These are phyloP conservation scores for Papiliotrema terrestris DNA, from an alignment of 1,284 basidiomycete genomes.

Conservation along the genomic window DNA sequence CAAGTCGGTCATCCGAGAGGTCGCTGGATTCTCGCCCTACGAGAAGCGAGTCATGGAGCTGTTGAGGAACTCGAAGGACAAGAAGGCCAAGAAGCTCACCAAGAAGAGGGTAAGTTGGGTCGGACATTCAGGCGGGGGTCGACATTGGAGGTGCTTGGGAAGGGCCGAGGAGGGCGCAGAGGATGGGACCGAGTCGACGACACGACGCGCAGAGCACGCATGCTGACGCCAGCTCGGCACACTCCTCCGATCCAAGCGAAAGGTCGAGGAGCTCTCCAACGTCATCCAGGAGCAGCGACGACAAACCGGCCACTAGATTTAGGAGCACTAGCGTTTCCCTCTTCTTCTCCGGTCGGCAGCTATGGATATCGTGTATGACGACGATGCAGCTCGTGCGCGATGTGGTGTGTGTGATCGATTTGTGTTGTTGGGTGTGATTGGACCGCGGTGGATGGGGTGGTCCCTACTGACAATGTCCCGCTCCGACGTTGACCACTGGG, in stretches of 20 bases:
- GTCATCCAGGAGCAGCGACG: slow-evolving; percentile 69
- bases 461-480: no score
- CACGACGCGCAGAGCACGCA: slow-evolving; percentile 2
- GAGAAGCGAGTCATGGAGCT: slow-evolving; percentile 98
- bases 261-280: slow-evolving; percentile 86
- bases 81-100: slow-evolving; percentile 95
- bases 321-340: background rate
- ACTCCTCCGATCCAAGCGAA: slow-evolving; percentile 92
- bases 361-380: background rate
- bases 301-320: slow-evolving; percentile 49
- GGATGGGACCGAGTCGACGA: background rate
- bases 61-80: slow-evolving; percentile 99
- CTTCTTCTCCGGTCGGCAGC: background rate
- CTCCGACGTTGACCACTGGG: no score
- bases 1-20: slow-evolving; percentile 86
- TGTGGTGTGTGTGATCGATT: background rate
- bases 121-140: background rate
- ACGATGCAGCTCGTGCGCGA: background rate
- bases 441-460: no score
- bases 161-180: background rate
- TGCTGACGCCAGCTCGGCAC: slow-evolving; percentile 75
- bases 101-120: slow-evolving; percentile 82
- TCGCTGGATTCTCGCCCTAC: slow-evolving; percentile 96
- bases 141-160: no score
- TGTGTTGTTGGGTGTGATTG: no score